Base-by-base conservation (phyloP, 108 stramenopile species). In the Cyclotella kingstonii region DNA sequence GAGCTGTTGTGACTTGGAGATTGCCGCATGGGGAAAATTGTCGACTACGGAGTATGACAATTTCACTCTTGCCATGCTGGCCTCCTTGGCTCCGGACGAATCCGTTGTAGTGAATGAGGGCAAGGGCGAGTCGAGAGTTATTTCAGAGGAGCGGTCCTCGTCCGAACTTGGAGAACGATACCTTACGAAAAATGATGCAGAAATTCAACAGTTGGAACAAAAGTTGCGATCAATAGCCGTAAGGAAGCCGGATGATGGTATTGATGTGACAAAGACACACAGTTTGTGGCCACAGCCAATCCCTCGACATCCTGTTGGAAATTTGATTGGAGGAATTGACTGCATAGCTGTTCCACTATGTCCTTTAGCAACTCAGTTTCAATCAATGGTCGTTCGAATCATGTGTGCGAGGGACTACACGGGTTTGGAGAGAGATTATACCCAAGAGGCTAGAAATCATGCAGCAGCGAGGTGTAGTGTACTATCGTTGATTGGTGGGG, bases 1-100 rank as follows among this genome's bases (percentile, higher is more conserved):
- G 59, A 60, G 59, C 28, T 60, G 59, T 47, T 60, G 59, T 46
- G 59, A 60, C 46, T 60, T 60, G 31, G 59, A 60, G 7, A 34
- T 30, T 8, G 59, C 59, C 2, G 59, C 43, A 30, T 60, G 45
- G 59, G 59, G 59, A 45, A 28, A 15, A 17, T 45, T 46, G 11
- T 43, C 59, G 4, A 60, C 59, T 22, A 47, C 45, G 0, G 59
- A 47, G 12, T 35, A 18, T 1, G 45, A 60, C 46, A 45, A 35
- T 11, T 29, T 33, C 21, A 22, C 34, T 28, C 36, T 60, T 19
- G 30, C 28, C 9, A 18, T 60, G 18, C 15, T 60, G 41, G 59
- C 59, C 33, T 60, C 45, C 4, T 35, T 60, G 44, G 59, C 18
- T 14, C 59, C 59, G 9, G 43, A 46, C 17, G 59, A 60, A 18